Evolutionary conservation across 75 land plant species (phyloP).

Genomic region (Sequoia sempervirens): DNA sequence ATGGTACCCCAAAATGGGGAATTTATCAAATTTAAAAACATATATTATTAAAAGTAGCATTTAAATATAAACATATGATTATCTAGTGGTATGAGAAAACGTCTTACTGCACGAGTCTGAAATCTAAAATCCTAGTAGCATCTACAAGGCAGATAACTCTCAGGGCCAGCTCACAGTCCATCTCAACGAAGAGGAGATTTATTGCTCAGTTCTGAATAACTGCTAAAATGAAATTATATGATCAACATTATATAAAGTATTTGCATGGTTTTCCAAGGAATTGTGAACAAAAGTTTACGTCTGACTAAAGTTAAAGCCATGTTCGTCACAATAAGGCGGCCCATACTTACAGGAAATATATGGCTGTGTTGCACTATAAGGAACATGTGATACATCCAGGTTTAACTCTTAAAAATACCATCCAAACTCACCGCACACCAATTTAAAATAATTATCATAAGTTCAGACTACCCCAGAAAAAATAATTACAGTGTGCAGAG

Average conservation of each 20-base stretch:
- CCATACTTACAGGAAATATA: neutral
- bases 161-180: neutral
- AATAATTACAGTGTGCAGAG: neutral
- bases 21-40: neutral
- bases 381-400: neutral
- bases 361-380: neutral
- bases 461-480: neutral
- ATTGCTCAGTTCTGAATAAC: neutral
- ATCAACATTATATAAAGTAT: neutral
- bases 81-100: neutral
- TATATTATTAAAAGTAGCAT: neutral
- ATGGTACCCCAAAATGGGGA: too few species aligned
- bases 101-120: neutral
- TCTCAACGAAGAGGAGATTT: neutral
- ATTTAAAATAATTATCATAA: neutral
- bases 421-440: neutral
- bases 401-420: neutral
- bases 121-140: neutral
- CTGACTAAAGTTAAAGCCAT: neutral
- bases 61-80: neutral
- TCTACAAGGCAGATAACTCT: neutral
- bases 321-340: neutral
- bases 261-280: neutral
- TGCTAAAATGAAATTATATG: neutral
- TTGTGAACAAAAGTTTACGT: neutral